Conservation (phyloP, 176 grass and related monocot species). For the Musa acuminata region DNA sequence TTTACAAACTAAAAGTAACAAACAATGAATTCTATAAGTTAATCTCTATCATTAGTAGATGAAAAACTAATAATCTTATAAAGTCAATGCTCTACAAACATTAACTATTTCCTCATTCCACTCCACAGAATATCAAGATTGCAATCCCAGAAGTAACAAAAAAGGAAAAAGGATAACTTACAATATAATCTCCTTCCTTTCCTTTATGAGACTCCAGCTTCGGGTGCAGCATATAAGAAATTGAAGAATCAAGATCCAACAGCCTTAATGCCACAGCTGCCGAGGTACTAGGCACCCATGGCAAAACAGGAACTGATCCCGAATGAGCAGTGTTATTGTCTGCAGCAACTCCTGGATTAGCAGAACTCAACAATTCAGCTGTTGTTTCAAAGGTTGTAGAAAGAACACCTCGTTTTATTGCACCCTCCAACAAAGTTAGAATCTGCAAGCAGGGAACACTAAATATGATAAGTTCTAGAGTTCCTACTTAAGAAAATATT, state of each 20-base stretch:
- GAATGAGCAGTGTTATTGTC: slow-evolving; percentile 24
- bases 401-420: slow-evolving; percentile 57
- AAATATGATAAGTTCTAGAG: not conserved
- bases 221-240: slow-evolving; percentile 49
- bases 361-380: slow-evolving; percentile 53
- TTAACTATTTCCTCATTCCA: not conserved
- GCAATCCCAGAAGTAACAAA: slow-evolving; percentile 12
- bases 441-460: not conserved
- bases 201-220: slow-evolving; percentile 46
- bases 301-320: slow-evolving; percentile 53
- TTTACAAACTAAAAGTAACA: no score
- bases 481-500: not conserved
- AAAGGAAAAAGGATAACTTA: slow-evolving; percentile 27
- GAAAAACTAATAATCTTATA: not conserved
- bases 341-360: slow-evolving; percentile 17
- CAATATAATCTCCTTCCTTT: slow-evolving; percentile 44
- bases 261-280: slow-evolving; percentile 79
- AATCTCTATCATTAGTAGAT: not conserved
- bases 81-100: not conserved
- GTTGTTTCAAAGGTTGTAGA: slow-evolving; percentile 70
- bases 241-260: slow-evolving; percentile 59
- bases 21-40: no score
- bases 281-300: slow-evolving; percentile 63
- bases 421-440: slow-evolving; percentile 71
- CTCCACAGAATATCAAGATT: not conserved